Evolutionary conservation across 2,329 filamentous ascomycete species (phyloP), one percentile per base, ranked within the genome.

Genomic region (Verticillium zaregamsianum): DNA sequence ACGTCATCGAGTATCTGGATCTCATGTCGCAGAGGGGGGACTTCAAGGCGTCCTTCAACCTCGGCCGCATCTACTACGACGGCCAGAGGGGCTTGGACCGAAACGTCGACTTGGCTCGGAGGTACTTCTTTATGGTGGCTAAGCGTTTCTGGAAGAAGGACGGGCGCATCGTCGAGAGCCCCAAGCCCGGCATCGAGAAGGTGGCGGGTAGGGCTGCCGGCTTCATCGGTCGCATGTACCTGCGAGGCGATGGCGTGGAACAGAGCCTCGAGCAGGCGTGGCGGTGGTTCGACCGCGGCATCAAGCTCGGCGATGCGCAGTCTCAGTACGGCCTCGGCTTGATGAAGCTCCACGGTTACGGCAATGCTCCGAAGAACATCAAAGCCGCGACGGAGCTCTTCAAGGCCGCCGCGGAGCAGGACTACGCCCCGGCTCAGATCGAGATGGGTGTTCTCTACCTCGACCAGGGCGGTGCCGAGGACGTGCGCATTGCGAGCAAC

Each of bases 1-100:
- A 99, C 74, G 90, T 98, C 17, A 87, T 99, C 63, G 95, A 99
- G 72, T 99, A 97, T 68, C 81, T 97, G 66, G 92, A 97, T 69
- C 82, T 97, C 52, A 90, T 96, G 82, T 92, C 92, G 6, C 87
- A 93, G 63, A 96, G 96, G 72, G 93, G 93, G 12, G 92, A 97
- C 70, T 86, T 92, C 61, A 93, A 91, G 72, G 92, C 93, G 1
- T 94, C 92, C 0, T 93, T 93, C 69, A 93, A 91, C 64, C 80
- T 97, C 0, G 93, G 91, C 3, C 88, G 92, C 66, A 85, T 96
- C 64, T 91, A 96, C 72, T 97, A 97, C 70, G 93, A 97, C 62
- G 93, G 93, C 0, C 88, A 92, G 61, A 84, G 90, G 61, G 88
- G 87, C 0, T 80, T 96, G 52, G 87, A 90, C 59, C 84, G 87